A percentile compares a stretch with the other conserved stretches of the same genome.
phyloP scores from a whole-genome alignment of 1,284 basidiomycete species.

The Puccinia coronata region DNA sequence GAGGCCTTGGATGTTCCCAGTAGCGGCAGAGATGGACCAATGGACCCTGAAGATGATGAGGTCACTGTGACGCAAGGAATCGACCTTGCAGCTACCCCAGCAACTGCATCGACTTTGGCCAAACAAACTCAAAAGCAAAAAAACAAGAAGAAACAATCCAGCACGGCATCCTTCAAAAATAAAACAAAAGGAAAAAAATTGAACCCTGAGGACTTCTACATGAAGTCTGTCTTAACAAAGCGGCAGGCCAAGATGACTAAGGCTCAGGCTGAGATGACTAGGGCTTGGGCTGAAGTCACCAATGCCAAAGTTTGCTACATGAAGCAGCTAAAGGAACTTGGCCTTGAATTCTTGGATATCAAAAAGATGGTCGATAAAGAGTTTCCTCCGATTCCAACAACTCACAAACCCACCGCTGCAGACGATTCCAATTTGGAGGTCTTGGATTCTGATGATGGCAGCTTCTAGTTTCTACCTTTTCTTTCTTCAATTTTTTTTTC shows the following conservation, averaged over 20 bases:
- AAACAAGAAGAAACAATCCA: background rate
- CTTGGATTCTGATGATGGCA: background rate
- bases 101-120: background rate
- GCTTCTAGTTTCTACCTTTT: background rate
- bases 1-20: background rate
- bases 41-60: too few species aligned
- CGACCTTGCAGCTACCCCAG: background rate
- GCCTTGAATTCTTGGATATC: background rate
- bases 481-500: background rate
- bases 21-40: background rate
- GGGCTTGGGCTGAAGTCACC: background rate
- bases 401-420: background rate
- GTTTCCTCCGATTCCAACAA: background rate
- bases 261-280: slow-evolving; percentile 14
- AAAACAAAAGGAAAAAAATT: background rate
- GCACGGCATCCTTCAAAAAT: background rate
- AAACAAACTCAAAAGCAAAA: too few species aligned
- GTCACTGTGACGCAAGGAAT: background rate
- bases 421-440: too few species aligned
- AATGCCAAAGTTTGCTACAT: background rate
- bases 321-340: background rate
- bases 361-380: slow-evolving; percentile 2
- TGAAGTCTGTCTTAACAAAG: background rate
- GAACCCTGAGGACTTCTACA: slow-evolving; percentile 7
- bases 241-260: too few species aligned